Evolutionary conservation across 495 filamentous ascomycete genomes (phyloP), one percentile per base, ranked within the genome.

Genomic region (Thermochaetoides thermophila): DNA sequence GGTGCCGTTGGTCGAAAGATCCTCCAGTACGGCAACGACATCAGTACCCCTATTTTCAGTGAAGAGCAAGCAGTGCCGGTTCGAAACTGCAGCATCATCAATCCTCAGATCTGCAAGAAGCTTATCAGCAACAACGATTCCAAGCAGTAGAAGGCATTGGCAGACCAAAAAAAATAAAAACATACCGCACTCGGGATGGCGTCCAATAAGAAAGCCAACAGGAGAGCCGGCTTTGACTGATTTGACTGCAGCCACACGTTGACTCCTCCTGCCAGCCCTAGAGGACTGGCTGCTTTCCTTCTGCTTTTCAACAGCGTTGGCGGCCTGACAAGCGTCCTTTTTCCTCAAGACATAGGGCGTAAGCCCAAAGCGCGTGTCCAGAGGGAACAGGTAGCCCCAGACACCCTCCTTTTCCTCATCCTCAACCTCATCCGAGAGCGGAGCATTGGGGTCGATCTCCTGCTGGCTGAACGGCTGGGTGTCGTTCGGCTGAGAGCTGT

Each of bases 1-100:
- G 2, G 91, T 99, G 7, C 89, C 89, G 54, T 99, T 99, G 49
- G 75, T 87, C 13, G 91, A 96, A 11, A 95, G 64, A 53, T 99
- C 89, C 49, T 95, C 87, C 9, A 99, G 45, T 4, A 95, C 66
- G 4, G 84, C 91, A 17, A 91, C 60, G 0, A 72, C 59, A 37
- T 80, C 76, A n/a, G 80, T 80, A 21, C 74, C 75, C 44, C 75
- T 79, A 43, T 83, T 81, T 60, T 96, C 91, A 23, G 69, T 73
- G 48, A 94, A 99, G 27, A 99, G 49, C 9, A 96, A 59, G 46
- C 82, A 92, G 57, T 99, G 89, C 0, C 89, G 72, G 49, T 99
- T 99, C 11, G 91, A 96, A n/a, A 96, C 78, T 5, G 84, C 80
- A 1, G 76, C 74, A 27, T 78, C 73, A 28, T 84, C 68, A 29